phyloP scores from a whole-genome alignment of 371 early-diverging fungal species.

The Syncephalastrum monosporum region DNA sequence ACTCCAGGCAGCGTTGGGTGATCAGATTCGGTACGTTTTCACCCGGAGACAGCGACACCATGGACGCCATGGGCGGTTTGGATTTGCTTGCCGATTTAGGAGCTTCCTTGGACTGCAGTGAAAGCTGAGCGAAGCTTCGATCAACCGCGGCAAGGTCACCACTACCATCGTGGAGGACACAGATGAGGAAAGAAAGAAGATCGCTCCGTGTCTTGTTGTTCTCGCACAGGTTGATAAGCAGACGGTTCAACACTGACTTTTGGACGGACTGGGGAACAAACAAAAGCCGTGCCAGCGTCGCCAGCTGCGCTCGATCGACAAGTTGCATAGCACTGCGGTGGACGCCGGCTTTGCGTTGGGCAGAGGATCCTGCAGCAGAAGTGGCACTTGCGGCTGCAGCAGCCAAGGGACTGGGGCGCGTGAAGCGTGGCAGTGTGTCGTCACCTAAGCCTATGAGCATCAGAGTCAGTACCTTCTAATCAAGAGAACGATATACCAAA shows the following conservation, averaged over 20 bases:
- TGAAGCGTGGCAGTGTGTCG: too few relatives aligned
- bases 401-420: too few relatives aligned
- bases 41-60: conserved; percentile 13
- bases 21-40: conserved; percentile 80
- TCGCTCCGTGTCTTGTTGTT: conserved; percentile 87
- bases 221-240: conserved; percentile 87
- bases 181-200: conserved; percentile 80
- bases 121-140: conserved; percentile 74
- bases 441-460: too few relatives aligned
- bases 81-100: conserved; percentile 31
- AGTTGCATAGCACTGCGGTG: conserved; percentile 76
- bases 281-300: conserved; percentile 80
- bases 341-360: conserved; percentile 4
- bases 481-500: not conserved
- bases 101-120: conserved; percentile 52
- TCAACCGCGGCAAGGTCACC: conserved; percentile 78
- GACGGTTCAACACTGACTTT: conserved; percentile 66
- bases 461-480: too few relatives aligned
- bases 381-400: too few relatives aligned
- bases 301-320: conserved; percentile 79
- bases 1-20: conserved; percentile 85
- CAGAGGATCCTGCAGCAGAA: not conserved
- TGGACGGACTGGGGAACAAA: conserved; percentile 79
- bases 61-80: conserved; percentile 21
- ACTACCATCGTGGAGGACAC: conserved; percentile 83